Base-by-base conservation (phyloP, 2,329 filamentous ascomycete genomes). In the Fusarium chlamydosporum region DNA sequence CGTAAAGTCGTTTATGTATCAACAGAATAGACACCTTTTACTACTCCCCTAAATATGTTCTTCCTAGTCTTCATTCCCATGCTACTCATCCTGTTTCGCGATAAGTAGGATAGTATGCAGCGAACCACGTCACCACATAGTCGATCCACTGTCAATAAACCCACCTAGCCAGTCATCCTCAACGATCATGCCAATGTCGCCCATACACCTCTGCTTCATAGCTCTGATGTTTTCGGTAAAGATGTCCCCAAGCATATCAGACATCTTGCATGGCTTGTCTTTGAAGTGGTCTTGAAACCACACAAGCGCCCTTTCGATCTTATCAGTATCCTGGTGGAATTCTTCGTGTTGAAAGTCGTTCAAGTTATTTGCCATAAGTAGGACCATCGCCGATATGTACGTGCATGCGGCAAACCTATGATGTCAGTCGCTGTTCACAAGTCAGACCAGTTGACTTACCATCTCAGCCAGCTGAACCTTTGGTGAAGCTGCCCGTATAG, bases 361-460 rank as follows among this genome's bases (percentile, higher is more conserved):
- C 2, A 62, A 8, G 5, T 62, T 62, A 2, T 61, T 62, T 0
- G 47, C 56, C 7, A 35, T 61, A 0, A 62, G 29, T 0, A 61
- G 7, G 4, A 61, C 56, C 47, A 61, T 61, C 2, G 56, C 13
- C 4, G 46, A 61, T 0, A 43, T 62, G 6, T 61, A 61, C 15
- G 59, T 61, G 23, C 56, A 62, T 4, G 40, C 35, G 1, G 57
- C 29, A 8, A 61, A 34, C 59, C 56, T 61, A 8, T 3, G 1
- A 1, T 23, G 18, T 62, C 7, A 62, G 10, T 5, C 3, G 5
- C 4, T 7, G 4, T 3, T 3, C 9, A 7, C 3, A 4, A 4
- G 23, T 23, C 23, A 4, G 6, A 0, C 9, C n/a, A 2, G 1
- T 7, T 7, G 5, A 9, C 46, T 46, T 9, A 33, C 59, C 56